A percentile compares a stretch with the other conserved stretches of the same genome.
Evolutionary conservation across 495 filamentous ascomycete species (phyloP).

Genomic region (Viridothelium virens): DNA sequence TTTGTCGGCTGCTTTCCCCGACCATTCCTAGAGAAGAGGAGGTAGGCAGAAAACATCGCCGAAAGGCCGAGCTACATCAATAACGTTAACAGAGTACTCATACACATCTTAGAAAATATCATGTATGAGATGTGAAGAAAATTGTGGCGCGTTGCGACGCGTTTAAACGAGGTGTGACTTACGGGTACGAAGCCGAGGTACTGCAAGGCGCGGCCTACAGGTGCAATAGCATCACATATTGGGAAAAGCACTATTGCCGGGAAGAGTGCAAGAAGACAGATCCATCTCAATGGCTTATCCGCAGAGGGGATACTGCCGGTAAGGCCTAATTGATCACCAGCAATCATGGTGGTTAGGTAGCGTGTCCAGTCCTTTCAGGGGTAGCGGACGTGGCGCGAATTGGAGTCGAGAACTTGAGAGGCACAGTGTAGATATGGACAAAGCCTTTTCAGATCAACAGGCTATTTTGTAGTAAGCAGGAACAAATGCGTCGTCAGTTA

Average conservation of each 20-base stretch:
- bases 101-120: not conserved
- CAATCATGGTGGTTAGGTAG: not conserved
- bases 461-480: too few relatives aligned
- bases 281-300: slow-evolving; percentile 7
- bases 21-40: not conserved
- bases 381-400: not conserved
- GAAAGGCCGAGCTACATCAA: not conserved
- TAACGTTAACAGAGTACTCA: too few relatives aligned
- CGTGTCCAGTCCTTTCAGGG: not conserved
- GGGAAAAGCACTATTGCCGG: slow-evolving; percentile 3
- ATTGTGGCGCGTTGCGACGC: not conserved
- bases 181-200: slow-evolving; percentile 7
- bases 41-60: slow-evolving; percentile 8
- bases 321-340: slow-evolving; percentile 3
- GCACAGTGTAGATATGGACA: not conserved
- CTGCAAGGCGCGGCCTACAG: slow-evolving; percentile 6
- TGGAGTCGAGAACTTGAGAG: too few relatives aligned
- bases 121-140: not conserved
- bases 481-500: slow-evolving; percentile 6
- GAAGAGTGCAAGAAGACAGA: slow-evolving; percentile 7
- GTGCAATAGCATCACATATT: slow-evolving; percentile 2
- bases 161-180: not conserved
- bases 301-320: slow-evolving; percentile 8
- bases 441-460: too few relatives aligned
- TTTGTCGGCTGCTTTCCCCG: slow-evolving; percentile 3